Evolutionary conservation across 495 filamentous ascomycete genomes (phyloP).

Genomic region (Bombardia bombarda): DNA sequence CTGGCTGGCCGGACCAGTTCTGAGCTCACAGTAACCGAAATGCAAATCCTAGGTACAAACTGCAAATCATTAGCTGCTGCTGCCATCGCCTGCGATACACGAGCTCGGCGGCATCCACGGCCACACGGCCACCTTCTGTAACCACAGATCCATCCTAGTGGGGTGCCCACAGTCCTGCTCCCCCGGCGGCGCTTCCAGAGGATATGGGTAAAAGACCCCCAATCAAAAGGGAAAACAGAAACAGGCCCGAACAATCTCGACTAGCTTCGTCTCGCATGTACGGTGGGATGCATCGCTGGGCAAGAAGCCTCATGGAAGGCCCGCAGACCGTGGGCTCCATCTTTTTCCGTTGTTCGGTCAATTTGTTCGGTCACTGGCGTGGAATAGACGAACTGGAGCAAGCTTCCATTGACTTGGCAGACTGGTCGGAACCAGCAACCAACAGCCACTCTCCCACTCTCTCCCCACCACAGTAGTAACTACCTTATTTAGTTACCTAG

Average conservation of each 20-base stretch:
- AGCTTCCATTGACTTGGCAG: no score
- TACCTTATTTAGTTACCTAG: neutral
- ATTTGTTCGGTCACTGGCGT: neutral
- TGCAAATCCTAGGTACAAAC: no score
- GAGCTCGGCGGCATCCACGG: constrained; percentile 11
- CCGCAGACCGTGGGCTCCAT: constrained; percentile 1
- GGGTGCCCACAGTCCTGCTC: constrained; percentile 3
- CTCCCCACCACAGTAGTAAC: no score
- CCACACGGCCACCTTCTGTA: neutral
- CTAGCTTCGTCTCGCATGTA: constrained; percentile 17
- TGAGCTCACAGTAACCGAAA: constrained; percentile 10
- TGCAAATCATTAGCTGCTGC: constrained; percentile 1
- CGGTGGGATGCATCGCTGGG: constrained; percentile 15
- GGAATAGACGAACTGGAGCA: no score
- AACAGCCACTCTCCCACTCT: no score
- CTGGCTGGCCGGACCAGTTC: neutral
- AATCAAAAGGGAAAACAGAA: constrained; percentile 23
- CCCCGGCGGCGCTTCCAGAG: constrained; percentile 20
- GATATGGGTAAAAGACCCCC: constrained; percentile 20
- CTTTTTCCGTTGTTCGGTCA: constrained; percentile 9
- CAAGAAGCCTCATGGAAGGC: constrained; percentile 4
- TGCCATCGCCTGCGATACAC: constrained; percentile 1
- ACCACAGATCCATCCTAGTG: constrained; percentile 8
- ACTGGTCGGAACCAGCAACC: no score
- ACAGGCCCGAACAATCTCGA: constrained; percentile 22